Evolutionary conservation across 1,284 basidiomycete species (phyloP).

Genomic region (Cryptococcus sp.): DNA sequence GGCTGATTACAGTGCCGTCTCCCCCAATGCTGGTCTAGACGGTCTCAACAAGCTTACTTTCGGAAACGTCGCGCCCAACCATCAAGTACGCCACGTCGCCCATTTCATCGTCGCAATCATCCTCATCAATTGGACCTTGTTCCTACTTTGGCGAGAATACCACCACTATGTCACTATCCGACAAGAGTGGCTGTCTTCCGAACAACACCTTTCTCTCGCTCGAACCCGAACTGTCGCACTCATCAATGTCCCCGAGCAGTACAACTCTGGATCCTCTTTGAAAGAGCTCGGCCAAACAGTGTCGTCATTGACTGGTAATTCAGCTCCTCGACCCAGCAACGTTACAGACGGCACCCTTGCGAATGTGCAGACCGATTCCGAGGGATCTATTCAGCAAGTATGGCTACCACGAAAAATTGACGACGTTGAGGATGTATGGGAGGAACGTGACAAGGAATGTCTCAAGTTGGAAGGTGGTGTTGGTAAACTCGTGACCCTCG

Average conservation of each 20-base stretch:
- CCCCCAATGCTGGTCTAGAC: slow-evolving; percentile 51
- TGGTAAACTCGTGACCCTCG: slow-evolving; percentile 66
- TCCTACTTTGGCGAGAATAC: slow-evolving; percentile 77
- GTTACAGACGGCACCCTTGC: slow-evolving; percentile 26
- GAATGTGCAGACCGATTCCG: slow-evolving; percentile 3
- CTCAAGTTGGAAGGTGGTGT: slow-evolving; percentile 81
- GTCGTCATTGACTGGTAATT: slow-evolving; percentile 18
- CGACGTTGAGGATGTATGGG: slow-evolving; percentile 74
- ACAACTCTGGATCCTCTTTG: slow-evolving; percentile 53
- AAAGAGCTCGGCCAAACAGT: slow-evolving; percentile 56
- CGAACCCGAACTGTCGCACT: slow-evolving; percentile 86
- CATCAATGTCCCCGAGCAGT: slow-evolving; percentile 78
- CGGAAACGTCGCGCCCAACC: slow-evolving; percentile 63
- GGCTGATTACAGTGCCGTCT: slow-evolving; percentile 23
- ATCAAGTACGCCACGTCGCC: slow-evolving; percentile 63
- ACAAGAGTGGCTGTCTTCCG: slow-evolving; percentile 76
- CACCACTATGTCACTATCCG: slow-evolving; percentile 71
- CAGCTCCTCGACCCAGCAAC: slow-evolving; percentile 14
- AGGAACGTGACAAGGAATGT: slow-evolving; percentile 69
- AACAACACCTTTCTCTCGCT: slow-evolving; percentile 64
- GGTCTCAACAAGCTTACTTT: slow-evolving; percentile 75
- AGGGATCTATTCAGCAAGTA: slow-evolving; percentile 67
- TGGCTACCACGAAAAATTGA: slow-evolving; percentile 86
- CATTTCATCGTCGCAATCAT: slow-evolving; percentile 69
- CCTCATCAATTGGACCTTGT: slow-evolving; percentile 79